Evolutionary conservation across 78 protist species (phyloP).

Genomic region (Polysphondylium violaceum): DNA sequence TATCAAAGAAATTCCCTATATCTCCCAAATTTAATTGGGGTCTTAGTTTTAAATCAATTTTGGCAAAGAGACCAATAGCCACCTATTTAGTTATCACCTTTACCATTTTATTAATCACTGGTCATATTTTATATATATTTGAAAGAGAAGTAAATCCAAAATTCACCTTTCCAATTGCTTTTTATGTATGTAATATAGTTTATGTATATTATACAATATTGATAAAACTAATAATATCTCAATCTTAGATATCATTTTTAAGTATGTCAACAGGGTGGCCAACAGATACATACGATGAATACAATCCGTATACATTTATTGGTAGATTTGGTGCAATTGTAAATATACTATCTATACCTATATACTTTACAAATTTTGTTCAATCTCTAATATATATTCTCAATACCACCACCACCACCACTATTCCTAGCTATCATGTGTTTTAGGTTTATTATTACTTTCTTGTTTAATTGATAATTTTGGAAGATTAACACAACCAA

Average conservation of each 20-base stretch:
- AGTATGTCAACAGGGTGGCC: slow-evolving; percentile 74
- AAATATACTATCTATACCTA: background rate
- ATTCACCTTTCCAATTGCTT: slow-evolving; percentile 38
- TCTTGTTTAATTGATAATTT: slow-evolving; percentile 61
- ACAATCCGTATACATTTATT: slow-evolving; percentile 52
- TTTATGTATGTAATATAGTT: slow-evolving; percentile 4
- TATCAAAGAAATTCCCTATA: background rate
- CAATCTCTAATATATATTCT: no score
- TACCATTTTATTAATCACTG: background rate
- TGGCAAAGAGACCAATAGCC: slow-evolving; percentile 9
- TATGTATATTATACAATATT: background rate
- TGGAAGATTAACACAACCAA: slow-evolving; percentile 40
- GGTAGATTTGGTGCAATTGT: slow-evolving; percentile 73
- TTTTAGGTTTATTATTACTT: slow-evolving; percentile 51
- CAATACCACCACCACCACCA: no score
- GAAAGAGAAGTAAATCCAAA: slow-evolving; percentile 22
- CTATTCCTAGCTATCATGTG: slow-evolving; percentile 25
- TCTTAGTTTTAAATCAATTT: slow-evolving; percentile 43
- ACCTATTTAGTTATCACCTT: slow-evolving; percentile 30
- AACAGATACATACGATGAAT: slow-evolving; percentile 68
- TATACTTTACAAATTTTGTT: no score
- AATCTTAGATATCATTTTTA: slow-evolving; percentile 28
- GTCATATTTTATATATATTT: slow-evolving; percentile 53
- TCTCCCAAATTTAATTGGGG: slow-evolving; percentile 70
- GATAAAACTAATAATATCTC: background rate